phyloP scores from a whole-genome alignment of 2,329 filamentous ascomycete species.

The Penicillium hesseltinei region DNA sequence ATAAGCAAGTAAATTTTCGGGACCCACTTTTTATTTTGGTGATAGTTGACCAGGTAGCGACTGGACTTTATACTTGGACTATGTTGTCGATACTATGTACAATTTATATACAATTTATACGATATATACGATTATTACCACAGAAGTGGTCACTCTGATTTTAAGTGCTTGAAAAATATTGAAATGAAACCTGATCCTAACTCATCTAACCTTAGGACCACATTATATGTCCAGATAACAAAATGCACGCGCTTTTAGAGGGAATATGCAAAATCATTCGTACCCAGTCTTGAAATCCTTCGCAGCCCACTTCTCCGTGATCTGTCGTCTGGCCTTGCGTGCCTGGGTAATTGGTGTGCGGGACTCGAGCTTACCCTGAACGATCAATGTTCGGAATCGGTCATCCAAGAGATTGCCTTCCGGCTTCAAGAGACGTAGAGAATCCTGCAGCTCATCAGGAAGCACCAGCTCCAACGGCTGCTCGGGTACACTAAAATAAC shows the following conservation, averaged over 20 bases:
- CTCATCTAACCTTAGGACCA: conserved; percentile 5
- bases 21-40: conserved; percentile 10
- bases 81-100: background rate
- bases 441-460: conserved; percentile 78
- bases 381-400: conserved; percentile 81
- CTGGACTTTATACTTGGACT: background rate
- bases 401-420: conserved; percentile 96
- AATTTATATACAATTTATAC: background rate
- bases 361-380: conserved; percentile 85
- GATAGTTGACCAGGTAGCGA: conserved; percentile 6
- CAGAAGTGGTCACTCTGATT: too few relatives aligned
- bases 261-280: conserved; percentile 23
- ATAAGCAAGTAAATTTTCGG: conserved; percentile 15
- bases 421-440: conserved; percentile 77
- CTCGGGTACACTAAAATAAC: conserved; percentile 55
- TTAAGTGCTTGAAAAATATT: conserved; percentile 2
- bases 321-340: conserved; percentile 76
- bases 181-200: conserved; percentile 5
- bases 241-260: conserved; percentile 24
- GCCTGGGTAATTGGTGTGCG: conserved; percentile 74
- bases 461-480: conserved; percentile 78
- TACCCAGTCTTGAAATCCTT: conserved; percentile 74
- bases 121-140: background rate
- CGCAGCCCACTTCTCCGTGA: conserved; percentile 95
- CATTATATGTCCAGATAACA: conserved; percentile 20